Percentiles rank a stretch among this genome's conserved stretches.
These are phyloP conservation scores for Botryotinia globosa DNA, from an alignment of 2,329 filamentous ascomycete genomes.

Conservation along the genomic window DNA sequence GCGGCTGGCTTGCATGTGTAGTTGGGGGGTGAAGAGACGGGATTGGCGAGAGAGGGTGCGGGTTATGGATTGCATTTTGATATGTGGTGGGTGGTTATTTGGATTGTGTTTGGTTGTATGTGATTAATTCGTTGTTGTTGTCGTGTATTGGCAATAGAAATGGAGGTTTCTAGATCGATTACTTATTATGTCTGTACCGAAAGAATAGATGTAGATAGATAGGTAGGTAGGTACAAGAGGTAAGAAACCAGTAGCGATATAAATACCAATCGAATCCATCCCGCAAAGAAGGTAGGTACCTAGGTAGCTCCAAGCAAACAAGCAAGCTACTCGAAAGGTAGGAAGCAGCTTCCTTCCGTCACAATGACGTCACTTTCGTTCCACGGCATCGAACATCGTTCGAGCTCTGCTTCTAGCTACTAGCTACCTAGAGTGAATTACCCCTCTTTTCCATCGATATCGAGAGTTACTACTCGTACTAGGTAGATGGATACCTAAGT, in stretches of 20 bases:
- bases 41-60: conserved; percentile 3
- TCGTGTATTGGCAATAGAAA: no score
- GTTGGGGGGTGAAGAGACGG: background rate
- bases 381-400: background rate
- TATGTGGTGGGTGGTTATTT: background rate
- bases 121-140: background rate
- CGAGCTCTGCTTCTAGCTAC: no score
- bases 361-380: background rate
- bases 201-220: no score
- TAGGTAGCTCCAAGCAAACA: background rate
- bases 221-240: no score
- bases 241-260: no score
- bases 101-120: background rate
- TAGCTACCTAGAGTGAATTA: background rate
- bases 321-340: background rate
- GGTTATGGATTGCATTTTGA: conserved; percentile 13
- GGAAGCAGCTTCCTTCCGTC: background rate
- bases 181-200: no score
- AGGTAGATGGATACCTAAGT: background rate
- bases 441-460: background rate
- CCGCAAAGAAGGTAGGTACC: no score
- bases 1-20: background rate
- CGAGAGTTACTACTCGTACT: no score
- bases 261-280: background rate
- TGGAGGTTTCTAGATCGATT: no score